Evolutionary conservation across 768 basidiomycete species (phyloP).

Genomic region (Tylopilus sp.): DNA sequence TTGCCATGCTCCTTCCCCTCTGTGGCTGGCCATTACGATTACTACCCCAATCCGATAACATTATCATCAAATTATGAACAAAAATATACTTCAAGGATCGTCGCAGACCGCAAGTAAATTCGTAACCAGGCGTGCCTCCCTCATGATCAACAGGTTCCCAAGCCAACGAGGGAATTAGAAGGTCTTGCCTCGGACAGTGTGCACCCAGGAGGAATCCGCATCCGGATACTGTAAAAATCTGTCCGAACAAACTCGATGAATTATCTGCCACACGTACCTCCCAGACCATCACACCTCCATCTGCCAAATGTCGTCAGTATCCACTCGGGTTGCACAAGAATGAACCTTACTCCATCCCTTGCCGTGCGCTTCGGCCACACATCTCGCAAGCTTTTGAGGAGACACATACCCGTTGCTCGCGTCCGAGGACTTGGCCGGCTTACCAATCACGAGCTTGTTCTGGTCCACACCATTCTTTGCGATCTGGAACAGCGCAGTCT

Average conservation of each 20-base stretch:
- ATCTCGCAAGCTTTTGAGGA: conserved; percentile 49
- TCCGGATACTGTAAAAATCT: conserved; percentile 32
- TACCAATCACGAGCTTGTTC: conserved; percentile 52
- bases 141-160: too few species aligned
- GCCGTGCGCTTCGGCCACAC: conserved; percentile 54
- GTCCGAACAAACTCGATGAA: background rate
- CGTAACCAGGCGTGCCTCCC: too few species aligned
- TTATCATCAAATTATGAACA: too few species aligned
- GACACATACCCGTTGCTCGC: conserved; percentile 54
- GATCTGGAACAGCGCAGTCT: conserved; percentile 52
- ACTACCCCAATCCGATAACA: too few species aligned
- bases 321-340: background rate
- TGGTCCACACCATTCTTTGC: conserved; percentile 39
- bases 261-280: conserved; percentile 23
- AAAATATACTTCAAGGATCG: too few species aligned
- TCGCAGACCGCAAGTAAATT: too few species aligned
- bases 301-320: conserved; percentile 9
- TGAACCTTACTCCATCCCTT: conserved; percentile 61
- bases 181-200: conserved; percentile 9
- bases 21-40: too few species aligned
- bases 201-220: conserved; percentile 36
- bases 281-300: conserved; percentile 39
- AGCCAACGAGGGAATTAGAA: background rate
- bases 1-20: too few species aligned
- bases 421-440: conserved; percentile 31